Base-by-base conservation (phyloP, 306 rosid genomes). In the Citrullus colocynthis region DNA sequence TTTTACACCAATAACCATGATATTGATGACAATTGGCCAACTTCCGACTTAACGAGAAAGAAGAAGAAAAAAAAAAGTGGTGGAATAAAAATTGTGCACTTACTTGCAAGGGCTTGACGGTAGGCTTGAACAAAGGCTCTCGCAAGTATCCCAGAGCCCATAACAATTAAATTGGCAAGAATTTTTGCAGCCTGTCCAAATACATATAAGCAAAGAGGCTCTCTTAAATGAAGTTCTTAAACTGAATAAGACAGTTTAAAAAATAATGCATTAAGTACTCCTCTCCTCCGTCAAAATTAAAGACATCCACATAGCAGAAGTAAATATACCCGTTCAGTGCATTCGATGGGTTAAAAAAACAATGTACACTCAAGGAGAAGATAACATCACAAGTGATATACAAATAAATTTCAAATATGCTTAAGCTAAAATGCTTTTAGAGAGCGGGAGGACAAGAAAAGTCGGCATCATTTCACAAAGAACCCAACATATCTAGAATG, bases 51-150 rank as follows among this genome's bases (percentile, higher is more conserved):
- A 6, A 34, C 37, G 7, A 4, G 7, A 6, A 4, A 41, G 45
- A 49, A 49, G 37, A 1, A 39, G 9, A 4, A 15, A 48, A 41
- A 65, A 65, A 7, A 8, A 28, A 62, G 49, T 18, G 41, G 48
- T 41, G 30, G 8, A 10, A 42, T 64, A 39, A 42, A 41, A 69
- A 76, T 60, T 74, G 80, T 21, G 57, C 6, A 74, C 93, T 85
- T 86, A 93, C 98, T 91, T 7, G 87, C 11, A 79, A 93, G 85
- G 1, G 97, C 98, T 83, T 91, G 93, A 79, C 90, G 98, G 79
- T 91, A 93, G 48, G 97, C 98, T 80, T 87, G 93, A 75, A 84
- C 85, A 32, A 93, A 72, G 71, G 96, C 98, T 84, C 90, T 87
- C 18, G 86, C 97, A 87, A 93, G 74, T 74, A 91, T 84, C 73